Conservation (phyloP, 2,329 filamentous ascomycete genomes). For the Acephala macrosclerotiorum region DNA sequence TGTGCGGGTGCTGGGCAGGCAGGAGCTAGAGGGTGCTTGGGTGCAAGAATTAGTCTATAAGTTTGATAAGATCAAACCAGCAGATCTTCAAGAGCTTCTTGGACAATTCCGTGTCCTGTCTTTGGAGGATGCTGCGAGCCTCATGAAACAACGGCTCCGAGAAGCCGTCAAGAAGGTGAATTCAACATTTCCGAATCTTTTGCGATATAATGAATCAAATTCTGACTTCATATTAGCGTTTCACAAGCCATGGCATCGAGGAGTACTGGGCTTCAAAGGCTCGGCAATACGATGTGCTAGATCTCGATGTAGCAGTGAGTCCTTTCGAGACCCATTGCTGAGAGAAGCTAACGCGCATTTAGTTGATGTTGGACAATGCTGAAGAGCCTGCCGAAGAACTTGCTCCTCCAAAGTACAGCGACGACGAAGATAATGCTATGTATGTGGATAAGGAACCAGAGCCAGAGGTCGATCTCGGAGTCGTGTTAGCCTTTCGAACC, state of each 20-base stretch:
- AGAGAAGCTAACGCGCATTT: too few relatives aligned
- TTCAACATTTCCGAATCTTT: background rate
- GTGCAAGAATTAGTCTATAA: conserved; percentile 6
- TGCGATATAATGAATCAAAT: background rate
- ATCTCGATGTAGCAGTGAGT: conserved; percentile 13
- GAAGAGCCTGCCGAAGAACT: background rate
- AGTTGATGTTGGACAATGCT: background rate
- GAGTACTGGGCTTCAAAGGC: conserved; percentile 13
- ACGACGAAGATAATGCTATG: background rate
- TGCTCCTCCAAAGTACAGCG: background rate
- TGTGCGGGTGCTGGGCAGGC: background rate
- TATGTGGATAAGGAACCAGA: background rate
- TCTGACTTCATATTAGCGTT: background rate
- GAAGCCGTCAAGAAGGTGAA: background rate
- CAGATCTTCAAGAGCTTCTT: background rate
- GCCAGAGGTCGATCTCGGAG: background rate
- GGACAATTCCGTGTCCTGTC: background rate
- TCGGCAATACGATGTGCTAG: background rate
- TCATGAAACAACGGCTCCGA: background rate
- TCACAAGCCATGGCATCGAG: conserved; percentile 8
- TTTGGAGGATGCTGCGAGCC: background rate
- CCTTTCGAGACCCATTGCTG: too few relatives aligned
- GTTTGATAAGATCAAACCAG: conserved; percentile 2
- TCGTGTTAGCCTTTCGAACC: background rate
- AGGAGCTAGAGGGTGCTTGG: conserved; percentile 12